Evolutionary conservation across 805 yeast genomes (phyloP), one percentile per base, ranked within the genome.

Genomic region (Yarrowia yakushimensis): DNA sequence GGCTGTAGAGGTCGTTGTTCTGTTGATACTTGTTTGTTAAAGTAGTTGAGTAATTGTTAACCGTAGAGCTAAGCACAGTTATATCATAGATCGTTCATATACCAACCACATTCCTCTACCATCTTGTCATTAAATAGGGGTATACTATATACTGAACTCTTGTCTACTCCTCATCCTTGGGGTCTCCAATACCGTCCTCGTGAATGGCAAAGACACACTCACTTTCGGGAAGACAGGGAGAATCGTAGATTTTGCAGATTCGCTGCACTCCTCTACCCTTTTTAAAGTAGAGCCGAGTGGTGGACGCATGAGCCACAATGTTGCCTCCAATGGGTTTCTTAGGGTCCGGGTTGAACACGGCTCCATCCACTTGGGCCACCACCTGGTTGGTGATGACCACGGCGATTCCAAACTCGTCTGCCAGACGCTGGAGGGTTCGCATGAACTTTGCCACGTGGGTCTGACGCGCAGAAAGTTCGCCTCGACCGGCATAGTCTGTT

Each of bases 251-350:
- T 74, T 90, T 91, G 77, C 98, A 94, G 25, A 90, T 85, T 79
- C 99, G 86, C 71, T 89, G 92, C 68, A 90, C 96, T 17, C 88
- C 97, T 69, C 86, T 84, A 60, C 97, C 97, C 76, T 94, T 94
- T 71, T 87, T 88, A 73, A 94, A 85, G 62, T 88, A 87, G 64
- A 94, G 80, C 70, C 99, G 82, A 2, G 99, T 94, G 6, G 98
- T 93, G 2, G 97, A 91, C 18, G 96, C 86, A 74, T 94, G 99
- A 0, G 98, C 99, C 73, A 94, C 87, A 69, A 94, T 94, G 71
- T 94, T 93, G 69, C 99, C 99, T 65, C 99, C 99, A 68, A 94
- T 93, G 17, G 99, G 99, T 74, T 94, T 94, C 74, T 94, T 94
- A 15, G 98, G 97, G 74, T 94, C 99, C 1, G 97, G 96, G 69